These are phyloP conservation scores for Geotrichum aggregatum DNA, from an alignment of 1,139 yeast species.

Conservation along the genomic window DNA sequence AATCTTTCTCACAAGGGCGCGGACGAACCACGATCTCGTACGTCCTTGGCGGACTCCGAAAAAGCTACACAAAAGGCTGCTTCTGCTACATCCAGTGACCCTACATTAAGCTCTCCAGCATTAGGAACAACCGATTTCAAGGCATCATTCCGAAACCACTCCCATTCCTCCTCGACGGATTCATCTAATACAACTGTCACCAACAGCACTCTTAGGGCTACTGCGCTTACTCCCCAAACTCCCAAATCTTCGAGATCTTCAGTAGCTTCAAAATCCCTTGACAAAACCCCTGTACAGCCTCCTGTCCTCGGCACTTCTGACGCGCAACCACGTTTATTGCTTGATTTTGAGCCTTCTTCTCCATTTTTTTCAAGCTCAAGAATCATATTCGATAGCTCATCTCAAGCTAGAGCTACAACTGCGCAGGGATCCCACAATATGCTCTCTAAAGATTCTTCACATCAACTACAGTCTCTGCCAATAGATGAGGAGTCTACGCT, in stretches of 20 bases:
- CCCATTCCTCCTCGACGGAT: conserved; percentile 4
- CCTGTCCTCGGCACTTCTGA: neutral
- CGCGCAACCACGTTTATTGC: conserved; percentile 7
- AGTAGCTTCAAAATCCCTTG: neutral
- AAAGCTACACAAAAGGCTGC: neutral
- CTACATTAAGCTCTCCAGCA: neutral
- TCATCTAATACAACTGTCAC: conserved; percentile 6
- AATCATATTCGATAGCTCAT: too few relatives aligned
- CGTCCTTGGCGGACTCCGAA: too few relatives aligned
- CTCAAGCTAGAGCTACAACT: too few relatives aligned
- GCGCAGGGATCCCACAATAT: too few relatives aligned
- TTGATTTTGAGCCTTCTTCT: conserved; percentile 16
- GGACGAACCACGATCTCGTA: neutral
- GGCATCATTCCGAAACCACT: neutral
- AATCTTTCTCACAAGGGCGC: neutral
- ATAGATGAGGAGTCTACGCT: too few relatives aligned
- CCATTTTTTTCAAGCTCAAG: conserved; percentile 11
- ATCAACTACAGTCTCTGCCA: too few relatives aligned
- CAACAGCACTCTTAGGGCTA: conserved; percentile 3
- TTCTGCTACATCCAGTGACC: neutral
- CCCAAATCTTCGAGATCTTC: neutral
- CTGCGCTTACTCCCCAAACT: neutral
- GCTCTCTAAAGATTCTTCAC: too few relatives aligned
- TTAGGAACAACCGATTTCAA: neutral
- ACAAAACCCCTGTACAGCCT: neutral